phyloP scores from a whole-genome alignment of 148 eudicot genomes.

The Diospyros lotus region DNA sequence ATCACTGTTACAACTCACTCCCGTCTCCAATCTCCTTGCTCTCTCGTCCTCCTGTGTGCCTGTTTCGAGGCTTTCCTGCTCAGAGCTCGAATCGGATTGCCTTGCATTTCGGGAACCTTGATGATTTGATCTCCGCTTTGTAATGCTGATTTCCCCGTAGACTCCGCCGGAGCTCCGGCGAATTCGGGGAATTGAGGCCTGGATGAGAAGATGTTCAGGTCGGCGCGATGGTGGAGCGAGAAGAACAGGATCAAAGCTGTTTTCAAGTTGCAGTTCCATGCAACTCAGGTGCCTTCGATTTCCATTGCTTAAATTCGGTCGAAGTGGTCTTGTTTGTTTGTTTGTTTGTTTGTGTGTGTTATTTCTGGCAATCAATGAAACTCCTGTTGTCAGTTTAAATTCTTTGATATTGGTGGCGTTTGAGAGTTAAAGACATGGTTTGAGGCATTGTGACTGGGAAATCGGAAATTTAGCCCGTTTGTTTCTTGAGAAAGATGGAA shows the following conservation, averaged over 20 bases:
- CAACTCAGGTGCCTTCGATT: slow-evolving; percentile 56
- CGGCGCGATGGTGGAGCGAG: slow-evolving; percentile 84
- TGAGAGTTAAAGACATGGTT: not conserved
- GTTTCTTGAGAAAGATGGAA: not conserved
- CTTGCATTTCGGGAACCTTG: not conserved
- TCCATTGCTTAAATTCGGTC: not conserved
- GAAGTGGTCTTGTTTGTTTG: not conserved
- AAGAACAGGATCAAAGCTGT: slow-evolving; percentile 56
- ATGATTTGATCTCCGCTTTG: not conserved
- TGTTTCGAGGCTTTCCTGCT: not conserved
- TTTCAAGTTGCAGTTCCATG: slow-evolving; percentile 74
- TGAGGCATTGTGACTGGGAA: slow-evolving; percentile 9
- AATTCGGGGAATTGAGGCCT: slow-evolving; percentile 15
- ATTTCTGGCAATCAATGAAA: not conserved
- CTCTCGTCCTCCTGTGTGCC: not conserved
- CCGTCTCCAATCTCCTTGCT: not conserved
- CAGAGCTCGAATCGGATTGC: not conserved
- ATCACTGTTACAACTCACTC: not conserved
- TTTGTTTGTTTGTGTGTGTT: not conserved
- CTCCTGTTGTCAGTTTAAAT: not conserved
- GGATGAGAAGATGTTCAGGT: slow-evolving; percentile 38
- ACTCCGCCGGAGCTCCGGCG: slow-evolving; percentile 48
- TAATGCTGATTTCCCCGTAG: slow-evolving; percentile 23
- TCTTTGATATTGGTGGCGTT: not conserved
- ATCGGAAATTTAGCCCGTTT: not conserved